phyloP scores from a whole-genome alignment of 2,329 filamentous ascomycete genomes.

The Aspergillus persii region DNA sequence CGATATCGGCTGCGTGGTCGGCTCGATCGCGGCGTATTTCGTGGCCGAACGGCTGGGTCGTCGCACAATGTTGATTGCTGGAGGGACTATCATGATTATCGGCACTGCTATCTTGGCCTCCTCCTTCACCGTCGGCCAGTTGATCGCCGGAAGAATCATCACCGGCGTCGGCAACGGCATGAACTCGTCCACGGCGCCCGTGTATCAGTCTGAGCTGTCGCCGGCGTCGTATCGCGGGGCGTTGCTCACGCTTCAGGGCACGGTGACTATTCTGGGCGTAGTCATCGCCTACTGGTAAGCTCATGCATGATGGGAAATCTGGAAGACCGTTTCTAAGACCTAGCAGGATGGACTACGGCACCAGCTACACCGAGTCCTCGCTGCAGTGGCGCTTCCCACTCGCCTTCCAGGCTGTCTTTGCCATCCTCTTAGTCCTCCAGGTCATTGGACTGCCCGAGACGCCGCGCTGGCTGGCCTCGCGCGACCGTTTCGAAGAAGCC shows the following conservation, averaged over 20 bases:
- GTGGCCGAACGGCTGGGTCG: slow-evolving; percentile 46
- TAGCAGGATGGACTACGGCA: slow-evolving; percentile 40
- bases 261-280: slow-evolving; percentile 25
- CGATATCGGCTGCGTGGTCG: slow-evolving; percentile 34
- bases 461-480: slow-evolving; percentile 30
- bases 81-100: slow-evolving; percentile 37
- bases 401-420: slow-evolving; percentile 29
- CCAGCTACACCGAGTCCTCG: slow-evolving; percentile 38
- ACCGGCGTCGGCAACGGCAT: slow-evolving; percentile 41
- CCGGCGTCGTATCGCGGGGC: slow-evolving; percentile 25
- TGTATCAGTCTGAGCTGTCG: slow-evolving; percentile 33
- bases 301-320: no score
- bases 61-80: slow-evolving; percentile 42
- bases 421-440: slow-evolving; percentile 26
- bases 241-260: slow-evolving; percentile 26
- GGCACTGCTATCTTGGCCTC: slow-evolving; percentile 33
- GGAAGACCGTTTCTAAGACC: background rate
- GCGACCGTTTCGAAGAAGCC: slow-evolving; percentile 26
- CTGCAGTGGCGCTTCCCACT: slow-evolving; percentile 32
- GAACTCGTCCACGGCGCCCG: slow-evolving; percentile 24
- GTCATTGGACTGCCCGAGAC: slow-evolving; percentile 29
- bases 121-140: slow-evolving; percentile 42
- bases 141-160: slow-evolving; percentile 50
- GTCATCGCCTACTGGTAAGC: slow-evolving; percentile 25
- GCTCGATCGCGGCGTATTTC: slow-evolving; percentile 35